phyloP scores from a whole-genome alignment of 345 rosid species.

The Eucalyptus sp. region DNA sequence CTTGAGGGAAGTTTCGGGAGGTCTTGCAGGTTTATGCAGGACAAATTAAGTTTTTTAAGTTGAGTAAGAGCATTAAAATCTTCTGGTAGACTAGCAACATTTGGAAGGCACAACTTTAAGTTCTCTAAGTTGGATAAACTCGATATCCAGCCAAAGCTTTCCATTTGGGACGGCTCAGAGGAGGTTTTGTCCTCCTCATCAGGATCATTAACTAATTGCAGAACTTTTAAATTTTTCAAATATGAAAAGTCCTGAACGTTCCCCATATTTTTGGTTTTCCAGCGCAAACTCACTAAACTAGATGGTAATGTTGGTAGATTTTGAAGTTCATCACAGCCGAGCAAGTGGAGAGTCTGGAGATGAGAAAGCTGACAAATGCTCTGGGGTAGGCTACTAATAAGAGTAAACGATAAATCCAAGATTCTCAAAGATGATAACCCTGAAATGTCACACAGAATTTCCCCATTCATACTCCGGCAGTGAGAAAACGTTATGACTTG shows the following conservation, averaged over 20 bases:
- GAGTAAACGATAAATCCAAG: not conserved
- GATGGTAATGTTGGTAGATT: not conserved
- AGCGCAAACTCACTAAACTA: not conserved
- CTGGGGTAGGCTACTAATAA: not conserved
- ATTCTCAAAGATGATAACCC: not conserved
- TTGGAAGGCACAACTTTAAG: not conserved
- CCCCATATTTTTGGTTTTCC: not conserved
- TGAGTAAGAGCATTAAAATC: not conserved
- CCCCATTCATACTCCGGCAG: not conserved
- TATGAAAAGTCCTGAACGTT: not conserved
- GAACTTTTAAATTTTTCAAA: not conserved
- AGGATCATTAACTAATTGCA: not conserved
- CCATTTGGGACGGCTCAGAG: not conserved
- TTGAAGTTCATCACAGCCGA: not conserved
- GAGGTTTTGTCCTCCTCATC: not conserved
- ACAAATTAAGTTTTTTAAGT: not conserved
- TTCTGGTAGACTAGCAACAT: not conserved
- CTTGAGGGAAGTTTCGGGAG: not conserved
- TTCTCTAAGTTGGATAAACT: not conserved
- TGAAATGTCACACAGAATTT: not conserved
- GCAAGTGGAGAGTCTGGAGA: not conserved
- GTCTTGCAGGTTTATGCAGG: not conserved
- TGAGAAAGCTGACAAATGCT: not conserved
- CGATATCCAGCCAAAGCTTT: not conserved
- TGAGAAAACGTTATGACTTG: not conserved